Evolutionary conservation across 208 protist species (phyloP).

Genomic region (Wallacemonas collosoma): DNA sequence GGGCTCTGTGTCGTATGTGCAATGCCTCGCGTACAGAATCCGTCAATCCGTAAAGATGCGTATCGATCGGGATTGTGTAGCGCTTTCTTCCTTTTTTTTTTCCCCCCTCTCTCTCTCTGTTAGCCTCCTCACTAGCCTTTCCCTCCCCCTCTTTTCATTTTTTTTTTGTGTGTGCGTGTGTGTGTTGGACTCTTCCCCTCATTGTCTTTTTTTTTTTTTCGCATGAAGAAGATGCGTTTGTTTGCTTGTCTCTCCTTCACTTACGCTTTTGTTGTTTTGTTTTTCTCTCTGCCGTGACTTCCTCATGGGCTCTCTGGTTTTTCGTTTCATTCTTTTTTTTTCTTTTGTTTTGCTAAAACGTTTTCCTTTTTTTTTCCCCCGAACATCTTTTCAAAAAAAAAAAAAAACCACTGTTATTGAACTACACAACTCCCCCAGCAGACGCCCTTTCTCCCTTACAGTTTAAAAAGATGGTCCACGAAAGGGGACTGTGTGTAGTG

Average conservation of each 20-base stretch:
- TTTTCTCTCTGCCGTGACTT: neutral
- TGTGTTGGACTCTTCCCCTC: no score
- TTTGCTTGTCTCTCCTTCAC: no score
- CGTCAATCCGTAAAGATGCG: neutral
- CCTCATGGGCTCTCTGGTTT: neutral
- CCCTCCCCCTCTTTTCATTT: no score
- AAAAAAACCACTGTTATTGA: no score
- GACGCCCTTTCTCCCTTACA: no score
- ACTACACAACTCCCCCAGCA: no score
- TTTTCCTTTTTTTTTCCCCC: neutral
- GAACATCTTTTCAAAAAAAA: neutral
- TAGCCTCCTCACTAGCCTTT: neutral
- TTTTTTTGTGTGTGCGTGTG: no score
- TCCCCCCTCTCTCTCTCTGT: constrained; percentile 4
- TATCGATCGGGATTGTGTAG: neutral
- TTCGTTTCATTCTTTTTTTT: neutral
- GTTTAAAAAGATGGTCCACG: no score
- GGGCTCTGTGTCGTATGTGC: no score
- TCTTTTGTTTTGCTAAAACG: neutral
- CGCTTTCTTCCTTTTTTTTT: constrained; percentile 10
- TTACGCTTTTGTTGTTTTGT: neutral
- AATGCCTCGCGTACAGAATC: no score
- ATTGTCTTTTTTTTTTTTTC: no score
- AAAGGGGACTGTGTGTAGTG: neutral
- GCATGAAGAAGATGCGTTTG: no score